Evolutionary conservation across 2,329 filamentous ascomycete species (phyloP).

Genomic region (Fusarium protoensiforme): DNA sequence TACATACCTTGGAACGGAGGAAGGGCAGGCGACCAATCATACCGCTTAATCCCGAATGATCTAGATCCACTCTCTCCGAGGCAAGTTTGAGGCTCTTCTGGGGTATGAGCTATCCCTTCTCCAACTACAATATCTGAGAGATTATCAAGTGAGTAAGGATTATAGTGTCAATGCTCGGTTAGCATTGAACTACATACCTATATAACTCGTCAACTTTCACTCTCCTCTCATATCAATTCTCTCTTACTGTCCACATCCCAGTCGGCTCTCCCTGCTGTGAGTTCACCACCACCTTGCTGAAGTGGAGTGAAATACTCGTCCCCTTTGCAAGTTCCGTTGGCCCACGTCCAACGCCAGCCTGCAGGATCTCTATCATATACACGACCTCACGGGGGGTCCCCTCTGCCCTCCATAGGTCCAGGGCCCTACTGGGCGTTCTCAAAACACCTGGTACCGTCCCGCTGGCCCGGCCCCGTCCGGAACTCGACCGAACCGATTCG

Average conservation of each 20-base stretch:
- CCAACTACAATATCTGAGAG: not conserved
- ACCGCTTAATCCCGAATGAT: not conserved
- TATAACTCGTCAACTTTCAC: not conserved
- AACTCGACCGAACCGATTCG: slow-evolving; percentile 3
- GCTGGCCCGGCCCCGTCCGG: slow-evolving; percentile 4
- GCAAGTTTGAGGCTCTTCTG: slow-evolving; percentile 31
- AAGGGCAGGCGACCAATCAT: slow-evolving; percentile 10
- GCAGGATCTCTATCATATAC: not conserved
- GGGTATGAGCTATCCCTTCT: slow-evolving; percentile 3
- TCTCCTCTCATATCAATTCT: not conserved
- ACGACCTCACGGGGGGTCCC: not conserved
- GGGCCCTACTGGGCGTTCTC: not conserved
- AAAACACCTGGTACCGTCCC: not conserved
- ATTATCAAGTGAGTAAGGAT: not conserved
- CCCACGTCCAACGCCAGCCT: not conserved
- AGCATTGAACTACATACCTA: not conserved
- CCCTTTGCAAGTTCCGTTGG: not conserved
- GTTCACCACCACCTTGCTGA: slow-evolving; percentile 22
- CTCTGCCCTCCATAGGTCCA: not conserved
- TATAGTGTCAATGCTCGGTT: not conserved
- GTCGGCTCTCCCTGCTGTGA: not conserved
- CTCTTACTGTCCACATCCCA: not conserved
- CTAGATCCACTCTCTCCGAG: slow-evolving; percentile 27
- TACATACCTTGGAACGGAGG: not conserved
- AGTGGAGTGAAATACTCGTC: slow-evolving; percentile 22